These are phyloP conservation scores for Phytophthora megakarya DNA, from an alignment of 352 stramenopile genomes.

Conservation along the genomic window DNA sequence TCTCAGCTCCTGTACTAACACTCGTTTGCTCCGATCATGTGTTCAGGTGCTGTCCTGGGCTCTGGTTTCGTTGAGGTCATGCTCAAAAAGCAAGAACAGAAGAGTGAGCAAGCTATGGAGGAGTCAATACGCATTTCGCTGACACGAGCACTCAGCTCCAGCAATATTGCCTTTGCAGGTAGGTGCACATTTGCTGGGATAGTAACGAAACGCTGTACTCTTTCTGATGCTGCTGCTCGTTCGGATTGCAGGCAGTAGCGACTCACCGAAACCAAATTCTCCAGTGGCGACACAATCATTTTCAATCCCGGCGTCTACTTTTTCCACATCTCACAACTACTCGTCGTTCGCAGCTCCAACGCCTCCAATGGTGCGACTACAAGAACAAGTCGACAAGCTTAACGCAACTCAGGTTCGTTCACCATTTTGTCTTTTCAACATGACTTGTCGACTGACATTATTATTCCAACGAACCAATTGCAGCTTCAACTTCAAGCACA, in stretches of 20 bases:
- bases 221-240: not conserved
- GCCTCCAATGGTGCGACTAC: constrained; percentile 34
- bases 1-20: not conserved
- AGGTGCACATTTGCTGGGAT: not conserved
- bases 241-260: constrained; percentile 18
- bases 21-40: constrained; percentile 45
- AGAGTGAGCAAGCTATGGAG: constrained; percentile 49
- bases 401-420: constrained; percentile 53
- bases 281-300: constrained; percentile 21
- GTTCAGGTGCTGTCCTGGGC: constrained; percentile 70
- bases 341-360: constrained; percentile 23
- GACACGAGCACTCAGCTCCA: constrained; percentile 56
- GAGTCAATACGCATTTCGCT: constrained; percentile 59
- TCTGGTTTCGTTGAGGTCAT: constrained; percentile 86
- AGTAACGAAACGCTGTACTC: not conserved
- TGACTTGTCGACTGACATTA: not conserved
- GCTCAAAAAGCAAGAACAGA: constrained; percentile 78
- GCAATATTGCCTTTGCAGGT: constrained; percentile 38
- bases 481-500: constrained; percentile 63
- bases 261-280: constrained; percentile 43
- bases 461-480: not conserved
- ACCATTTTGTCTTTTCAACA: not conserved
- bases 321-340: constrained; percentile 28
- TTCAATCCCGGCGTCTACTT: constrained; percentile 24
- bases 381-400: constrained; percentile 65